Percentiles rank a stretch among this genome's conserved stretches.
phyloP scores from a whole-genome alignment of 208 protist species.

The Strigomonas oncopelti region DNA sequence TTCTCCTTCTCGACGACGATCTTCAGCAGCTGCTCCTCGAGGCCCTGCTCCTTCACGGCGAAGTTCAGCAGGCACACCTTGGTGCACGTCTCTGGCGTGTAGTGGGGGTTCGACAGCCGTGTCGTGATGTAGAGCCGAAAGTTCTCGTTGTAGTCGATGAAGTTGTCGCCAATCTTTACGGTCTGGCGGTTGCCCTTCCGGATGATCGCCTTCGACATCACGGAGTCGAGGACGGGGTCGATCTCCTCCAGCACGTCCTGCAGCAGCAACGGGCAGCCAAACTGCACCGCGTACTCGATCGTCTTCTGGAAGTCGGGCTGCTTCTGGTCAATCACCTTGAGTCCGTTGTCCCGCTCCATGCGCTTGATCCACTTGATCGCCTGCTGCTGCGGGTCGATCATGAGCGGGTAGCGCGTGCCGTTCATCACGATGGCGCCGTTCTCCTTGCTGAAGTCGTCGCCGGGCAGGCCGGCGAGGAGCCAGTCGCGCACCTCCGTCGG shows the following conservation, averaged over 20 bases:
- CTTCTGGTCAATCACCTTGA: slow-evolving; percentile 94
- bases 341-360: slow-evolving; percentile 90
- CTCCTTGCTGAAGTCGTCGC: slow-evolving; percentile 95
- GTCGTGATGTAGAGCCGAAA: slow-evolving; percentile 99
- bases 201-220: slow-evolving; percentile 94
- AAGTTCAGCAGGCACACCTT: slow-evolving; percentile 98
- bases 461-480: slow-evolving; percentile 95
- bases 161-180: slow-evolving; percentile 97
- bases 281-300: slow-evolving; percentile 96
- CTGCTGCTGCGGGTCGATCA: slow-evolving; percentile 99
- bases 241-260: slow-evolving; percentile 97
- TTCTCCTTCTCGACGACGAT: slow-evolving; percentile 97
- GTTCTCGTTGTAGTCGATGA: slow-evolving; percentile 95
- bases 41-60: slow-evolving; percentile 96
- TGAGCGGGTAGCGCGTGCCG: slow-evolving; percentile 95
- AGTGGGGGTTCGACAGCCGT: slow-evolving; percentile 96
- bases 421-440: slow-evolving; percentile 97
- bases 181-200: slow-evolving; percentile 87
- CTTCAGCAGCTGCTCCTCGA: slow-evolving; percentile 98
- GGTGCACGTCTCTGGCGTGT: slow-evolving; percentile 97
- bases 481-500: slow-evolving; percentile 96
- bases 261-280: slow-evolving; percentile 95
- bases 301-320: slow-evolving; percentile 93
- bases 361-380: slow-evolving; percentile 99
- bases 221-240: slow-evolving; percentile 95